These are phyloP conservation scores for Talaromyces sp. DNA, from an alignment of 2,329 filamentous ascomycete genomes.

Conservation along the genomic window DNA sequence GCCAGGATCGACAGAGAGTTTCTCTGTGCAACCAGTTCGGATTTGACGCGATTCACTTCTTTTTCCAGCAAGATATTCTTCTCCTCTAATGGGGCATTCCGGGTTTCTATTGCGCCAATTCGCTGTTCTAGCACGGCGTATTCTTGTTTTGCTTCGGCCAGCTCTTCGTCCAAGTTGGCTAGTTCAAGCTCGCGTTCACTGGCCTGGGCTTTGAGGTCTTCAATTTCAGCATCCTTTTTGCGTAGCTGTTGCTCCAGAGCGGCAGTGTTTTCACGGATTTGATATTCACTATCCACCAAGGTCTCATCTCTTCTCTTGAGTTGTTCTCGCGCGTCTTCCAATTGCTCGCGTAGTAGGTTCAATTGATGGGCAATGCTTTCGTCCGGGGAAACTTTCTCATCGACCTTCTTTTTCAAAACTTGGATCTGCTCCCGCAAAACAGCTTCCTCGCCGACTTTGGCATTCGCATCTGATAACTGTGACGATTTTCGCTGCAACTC, in stretches of 20 bases:
- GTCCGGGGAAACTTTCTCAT: slow-evolving; percentile 17
- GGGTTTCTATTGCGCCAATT: slow-evolving; percentile 28
- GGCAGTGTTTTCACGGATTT: slow-evolving; percentile 26
- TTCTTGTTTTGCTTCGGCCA: slow-evolving; percentile 27
- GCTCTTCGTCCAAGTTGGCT: slow-evolving; percentile 28
- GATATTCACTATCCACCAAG: slow-evolving; percentile 27
- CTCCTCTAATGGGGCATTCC: slow-evolving; percentile 31
- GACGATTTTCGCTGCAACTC: slow-evolving; percentile 30
- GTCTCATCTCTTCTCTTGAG: slow-evolving; percentile 28
- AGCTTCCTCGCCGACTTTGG: slow-evolving; percentile 17
- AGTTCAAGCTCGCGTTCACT: slow-evolving; percentile 30
- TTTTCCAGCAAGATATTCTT: slow-evolving; percentile 32
- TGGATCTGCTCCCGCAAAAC: slow-evolving; percentile 26
- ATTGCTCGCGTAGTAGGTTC: slow-evolving; percentile 26
- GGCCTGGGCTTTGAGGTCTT: slow-evolving; percentile 29
- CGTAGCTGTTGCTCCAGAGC: slow-evolving; percentile 29
- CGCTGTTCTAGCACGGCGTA: slow-evolving; percentile 29
- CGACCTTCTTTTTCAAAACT: slow-evolving; percentile 21
- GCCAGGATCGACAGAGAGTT: slow-evolving; percentile 33
- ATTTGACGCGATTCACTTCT: slow-evolving; percentile 28
- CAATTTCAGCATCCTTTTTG: slow-evolving; percentile 32
- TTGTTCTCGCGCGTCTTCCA: slow-evolving; percentile 27
- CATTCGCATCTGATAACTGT: slow-evolving; percentile 23
- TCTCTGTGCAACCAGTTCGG: slow-evolving; percentile 31
- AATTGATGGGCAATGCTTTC: slow-evolving; percentile 27